These are phyloP conservation scores for Ophiocordyceps robertsii DNA, from an alignment of 2,329 filamentous ascomycete species.

Conservation along the genomic window DNA sequence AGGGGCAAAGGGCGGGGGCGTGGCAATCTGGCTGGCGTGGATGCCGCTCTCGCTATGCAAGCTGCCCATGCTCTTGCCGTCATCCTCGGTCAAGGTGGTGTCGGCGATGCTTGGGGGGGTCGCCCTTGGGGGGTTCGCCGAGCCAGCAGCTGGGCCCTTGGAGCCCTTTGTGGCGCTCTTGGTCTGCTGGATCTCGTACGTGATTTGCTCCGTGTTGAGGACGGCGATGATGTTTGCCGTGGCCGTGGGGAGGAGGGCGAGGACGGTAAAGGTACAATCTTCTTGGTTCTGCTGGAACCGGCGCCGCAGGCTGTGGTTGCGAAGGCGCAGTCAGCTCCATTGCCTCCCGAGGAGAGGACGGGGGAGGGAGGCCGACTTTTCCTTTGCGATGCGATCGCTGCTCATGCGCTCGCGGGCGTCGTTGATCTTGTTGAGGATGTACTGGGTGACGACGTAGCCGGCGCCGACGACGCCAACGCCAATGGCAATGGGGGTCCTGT, in stretches of 20 bases:
- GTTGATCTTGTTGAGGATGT: slow-evolving; percentile 80
- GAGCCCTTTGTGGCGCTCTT: slow-evolving; percentile 52
- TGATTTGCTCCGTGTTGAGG: slow-evolving; percentile 84
- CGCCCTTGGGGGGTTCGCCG: slow-evolving; percentile 33
- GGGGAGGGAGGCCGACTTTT: slow-evolving; percentile 56
- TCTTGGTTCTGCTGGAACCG: slow-evolving; percentile 99
- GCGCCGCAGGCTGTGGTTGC: slow-evolving; percentile 62
- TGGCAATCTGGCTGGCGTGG: slow-evolving; percentile 63
- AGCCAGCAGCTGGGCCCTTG: slow-evolving; percentile 31
- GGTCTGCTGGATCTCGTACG: slow-evolving; percentile 87
- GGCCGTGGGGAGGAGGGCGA: slow-evolving; percentile 86
- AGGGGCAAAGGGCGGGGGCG: slow-evolving; percentile 35
- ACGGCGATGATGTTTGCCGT: slow-evolving; percentile 79
- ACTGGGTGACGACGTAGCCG: slow-evolving; percentile 85
- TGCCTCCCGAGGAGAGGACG: too few relatives aligned
- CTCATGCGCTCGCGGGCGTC: slow-evolving; percentile 94
- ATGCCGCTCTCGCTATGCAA: slow-evolving; percentile 71
- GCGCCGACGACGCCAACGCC: slow-evolving; percentile 78
- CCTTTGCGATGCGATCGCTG: slow-evolving; percentile 86
- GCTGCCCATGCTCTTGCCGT: slow-evolving; percentile 63
- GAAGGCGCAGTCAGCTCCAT: neutral
- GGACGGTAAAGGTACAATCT: slow-evolving; percentile 93
- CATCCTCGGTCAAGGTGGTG: slow-evolving; percentile 71
- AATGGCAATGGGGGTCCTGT: slow-evolving; percentile 79
- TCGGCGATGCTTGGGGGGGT: slow-evolving; percentile 47